phyloP scores from a whole-genome alignment of 495 filamentous ascomycete species.

The Baudoinia panamericana region DNA sequence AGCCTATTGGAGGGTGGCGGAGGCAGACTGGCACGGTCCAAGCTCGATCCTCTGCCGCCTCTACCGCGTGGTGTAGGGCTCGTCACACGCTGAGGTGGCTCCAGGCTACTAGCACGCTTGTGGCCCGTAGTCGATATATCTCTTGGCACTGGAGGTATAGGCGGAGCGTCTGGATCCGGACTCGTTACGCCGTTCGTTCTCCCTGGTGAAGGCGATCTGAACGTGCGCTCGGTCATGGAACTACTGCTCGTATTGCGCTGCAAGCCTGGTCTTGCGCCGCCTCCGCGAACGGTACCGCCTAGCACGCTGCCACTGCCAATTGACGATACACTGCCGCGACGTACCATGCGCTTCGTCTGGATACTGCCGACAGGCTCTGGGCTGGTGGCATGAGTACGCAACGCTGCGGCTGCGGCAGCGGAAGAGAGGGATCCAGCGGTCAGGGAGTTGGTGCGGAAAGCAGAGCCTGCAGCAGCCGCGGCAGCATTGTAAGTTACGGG shows the following conservation, averaged over 20 bases:
- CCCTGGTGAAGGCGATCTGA: conserved; percentile 56
- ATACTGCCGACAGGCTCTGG: conserved; percentile 68
- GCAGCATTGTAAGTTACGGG: conserved; percentile 39
- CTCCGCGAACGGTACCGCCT: conserved; percentile 25
- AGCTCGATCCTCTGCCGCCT: conserved; percentile 30
- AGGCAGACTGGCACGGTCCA: conserved; percentile 31
- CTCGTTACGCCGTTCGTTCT: conserved; percentile 34
- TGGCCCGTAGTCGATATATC: conserved; percentile 31
- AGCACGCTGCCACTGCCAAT: conserved; percentile 32
- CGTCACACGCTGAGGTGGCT: conserved; percentile 37
- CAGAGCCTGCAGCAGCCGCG: conserved; percentile 62
- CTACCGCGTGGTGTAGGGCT: conserved; percentile 35
- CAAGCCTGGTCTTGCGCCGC: conserved; percentile 35
- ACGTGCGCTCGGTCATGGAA: conserved; percentile 78
- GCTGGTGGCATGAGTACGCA: conserved; percentile 60
- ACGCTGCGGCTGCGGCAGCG: conserved; percentile 71
- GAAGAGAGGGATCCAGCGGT: conserved; percentile 57
- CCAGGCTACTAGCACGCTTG: conserved; percentile 42
- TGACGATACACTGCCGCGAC: conserved; percentile 58
- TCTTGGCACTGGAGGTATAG: conserved; percentile 59
- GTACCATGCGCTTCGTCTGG: conserved; percentile 71
- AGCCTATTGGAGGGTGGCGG: conserved; percentile 11
- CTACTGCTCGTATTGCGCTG: conserved; percentile 54
- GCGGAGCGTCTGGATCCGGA: conserved; percentile 44
- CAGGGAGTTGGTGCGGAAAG: conserved; percentile 56